Base-by-base conservation (phyloP, 768 basidiomycete species). In the Asterophora lycoperdoides region DNA sequence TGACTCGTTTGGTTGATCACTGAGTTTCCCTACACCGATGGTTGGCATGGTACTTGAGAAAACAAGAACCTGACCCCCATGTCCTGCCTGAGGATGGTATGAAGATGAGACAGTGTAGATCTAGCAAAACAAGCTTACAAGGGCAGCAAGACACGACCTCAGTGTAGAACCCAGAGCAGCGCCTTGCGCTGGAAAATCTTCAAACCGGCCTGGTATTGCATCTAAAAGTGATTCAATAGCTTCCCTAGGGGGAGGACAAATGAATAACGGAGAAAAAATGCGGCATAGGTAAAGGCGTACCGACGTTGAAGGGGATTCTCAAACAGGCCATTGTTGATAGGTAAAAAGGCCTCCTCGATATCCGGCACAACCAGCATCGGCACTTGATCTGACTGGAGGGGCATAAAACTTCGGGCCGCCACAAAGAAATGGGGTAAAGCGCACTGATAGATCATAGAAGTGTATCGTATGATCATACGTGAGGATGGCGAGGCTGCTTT, bases 311-410 rank as follows among this genome's bases (percentile, higher is more conserved):
- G 52, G 11, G 91, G 86, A 51, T 89, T 77, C 8, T 86, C 92
- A 51, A 97, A 88, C 34, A 94, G 71, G 2, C 84, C 86, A 5
- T 74, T 68, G 15, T 72, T 71, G 18, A 92, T 64, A 0, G 96
- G 96, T 1, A 89, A 66, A 66, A 94, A 98, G 15, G 93, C 83
- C 46, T 99, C 96, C n/a, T 92, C 86, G 32, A 98, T 68, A 62
- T 98, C 96, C 1, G 89, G 71, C 8, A 97, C 78, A 37, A 98
- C 79, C 37, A 94, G 72, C 75, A 94, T 86, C 30, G 75, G 74
- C 1, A 80, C 74, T 56, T 74, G 69, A 61, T 78, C 70, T 71
- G 69, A 67, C 74, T 75, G 65, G 43, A 62, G 45, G 56, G 63
- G 56, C 42, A 54, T 64, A 56, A 65, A 63, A 44, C 49, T 52